These are phyloP conservation scores for Ascomycota sp. DNA, from an alignment of 2,329 filamentous ascomycete species.

Conservation along the genomic window DNA sequence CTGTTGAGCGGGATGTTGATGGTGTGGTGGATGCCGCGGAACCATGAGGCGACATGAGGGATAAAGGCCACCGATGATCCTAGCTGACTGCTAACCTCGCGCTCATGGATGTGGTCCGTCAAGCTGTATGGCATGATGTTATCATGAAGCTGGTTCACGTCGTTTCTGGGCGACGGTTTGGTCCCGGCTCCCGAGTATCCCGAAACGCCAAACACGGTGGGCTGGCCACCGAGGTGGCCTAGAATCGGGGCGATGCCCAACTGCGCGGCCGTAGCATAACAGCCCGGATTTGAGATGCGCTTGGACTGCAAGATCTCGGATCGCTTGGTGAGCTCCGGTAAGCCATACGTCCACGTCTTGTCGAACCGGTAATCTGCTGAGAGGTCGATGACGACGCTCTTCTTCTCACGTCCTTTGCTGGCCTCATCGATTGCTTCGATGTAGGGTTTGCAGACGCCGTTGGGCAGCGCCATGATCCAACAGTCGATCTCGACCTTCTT, in stretches of 20 bases:
- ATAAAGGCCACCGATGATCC: slow-evolving; percentile 62
- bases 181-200: slow-evolving; percentile 92
- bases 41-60: slow-evolving; percentile 91
- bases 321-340: slow-evolving; percentile 68
- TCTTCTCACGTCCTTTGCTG: slow-evolving; percentile 29
- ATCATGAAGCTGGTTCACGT: slow-evolving; percentile 60
- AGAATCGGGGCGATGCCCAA: slow-evolving; percentile 71
- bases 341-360: slow-evolving; percentile 60
- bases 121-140: slow-evolving; percentile 66
- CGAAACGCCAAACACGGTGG: slow-evolving; percentile 74
- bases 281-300: slow-evolving; percentile 81
- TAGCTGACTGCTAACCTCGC: slow-evolving; percentile 66
- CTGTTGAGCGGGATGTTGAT: slow-evolving; percentile 77
- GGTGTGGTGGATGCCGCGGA: slow-evolving; percentile 83
- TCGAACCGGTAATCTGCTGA: slow-evolving; percentile 96
- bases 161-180: slow-evolving; percentile 86
- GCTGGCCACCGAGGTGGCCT: slow-evolving; percentile 53
- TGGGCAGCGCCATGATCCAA: slow-evolving; percentile 95
- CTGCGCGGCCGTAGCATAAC: slow-evolving; percentile 86
- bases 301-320: slow-evolving; percentile 57
- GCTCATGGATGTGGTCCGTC: slow-evolving; percentile 88
- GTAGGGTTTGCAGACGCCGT: slow-evolving; percentile 84
- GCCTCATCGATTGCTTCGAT: slow-evolving; percentile 69
- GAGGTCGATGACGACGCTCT: slow-evolving; percentile 72
- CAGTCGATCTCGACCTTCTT: slow-evolving; percentile 72